Base-by-base conservation (phyloP, 257 asterid genomes). In the Solanum verrucosum region DNA sequence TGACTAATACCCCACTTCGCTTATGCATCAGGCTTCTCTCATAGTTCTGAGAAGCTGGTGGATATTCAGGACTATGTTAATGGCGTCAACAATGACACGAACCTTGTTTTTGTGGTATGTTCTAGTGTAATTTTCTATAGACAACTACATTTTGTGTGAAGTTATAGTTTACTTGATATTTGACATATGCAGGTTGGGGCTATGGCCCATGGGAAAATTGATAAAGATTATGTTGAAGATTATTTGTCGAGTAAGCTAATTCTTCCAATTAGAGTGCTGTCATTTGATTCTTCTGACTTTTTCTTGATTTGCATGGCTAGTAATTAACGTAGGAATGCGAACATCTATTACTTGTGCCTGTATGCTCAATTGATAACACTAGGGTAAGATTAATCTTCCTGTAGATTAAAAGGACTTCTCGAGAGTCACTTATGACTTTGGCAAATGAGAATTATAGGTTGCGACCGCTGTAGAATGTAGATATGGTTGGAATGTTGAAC, bases 151-250 rank as follows among this genome's bases (percentile, higher is more conserved):
- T 68, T 86, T 71, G 29, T 23, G 77, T 74, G 79, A 65, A 78
- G 68, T 74, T 60, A 83, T 25, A 37, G 29, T 46, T 52, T 68
- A 35, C 85, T 74, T 71, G 84, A 35, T 81, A 4, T 73, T 44
- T 88, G 46, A 77, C 42, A 72, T 89, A 27, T 88, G 85, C 90
- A 97, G 99, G 93, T 97, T 85, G 99, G 99, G 83, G 98, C 99
- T 84, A 96, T 97, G 99, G 90, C 98, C 84, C 97, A 96, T 90
- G 98, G 99, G 42, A 97, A 94, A 94, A 93, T 95, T 89, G 97
- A 93, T 5, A 92, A 86, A 46, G 97, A 94, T 35, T 93, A 94
- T 70, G 96, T 94, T 0, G 98, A 96, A 68, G 99, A 95, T 87
- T 97, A 90, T 90, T 11, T 97, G 73, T 97, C 99, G 67, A 90